Percentiles rank a stretch among this genome's conserved stretches.
Evolutionary conservation across 768 basidiomycete genomes (phyloP).

Genomic region (Multifurca ochricompacta): DNA sequence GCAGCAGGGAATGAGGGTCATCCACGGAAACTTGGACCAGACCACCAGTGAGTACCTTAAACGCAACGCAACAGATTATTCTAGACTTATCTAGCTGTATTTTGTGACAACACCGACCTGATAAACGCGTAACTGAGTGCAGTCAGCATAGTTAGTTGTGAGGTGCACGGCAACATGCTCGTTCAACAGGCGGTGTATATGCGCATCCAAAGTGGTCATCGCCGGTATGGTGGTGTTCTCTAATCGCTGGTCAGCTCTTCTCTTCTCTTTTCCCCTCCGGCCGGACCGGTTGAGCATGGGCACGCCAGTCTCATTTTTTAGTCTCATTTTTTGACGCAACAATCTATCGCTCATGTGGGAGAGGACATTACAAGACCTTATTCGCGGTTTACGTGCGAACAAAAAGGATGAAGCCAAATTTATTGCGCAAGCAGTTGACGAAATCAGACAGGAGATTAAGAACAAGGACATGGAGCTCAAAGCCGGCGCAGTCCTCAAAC

Average conservation of each 20-base stretch:
- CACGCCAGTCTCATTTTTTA: too few relatives aligned
- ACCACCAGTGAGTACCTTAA: conserved; percentile 8
- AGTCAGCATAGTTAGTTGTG: conserved; percentile 8
- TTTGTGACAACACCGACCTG: conserved; percentile 6
- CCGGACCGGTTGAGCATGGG: too few relatives aligned
- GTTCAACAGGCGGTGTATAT: conserved; percentile 18
- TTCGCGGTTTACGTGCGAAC: conserved; percentile 91
- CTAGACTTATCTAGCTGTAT: background rate
- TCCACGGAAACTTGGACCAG: background rate
- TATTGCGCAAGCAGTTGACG: conserved; percentile 87
- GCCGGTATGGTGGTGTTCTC: background rate
- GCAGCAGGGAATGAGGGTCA: conserved; percentile 14
- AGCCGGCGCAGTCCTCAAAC: conserved; percentile 89
- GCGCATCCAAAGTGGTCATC: conserved; percentile 5
- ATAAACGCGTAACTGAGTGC: conserved; percentile 14
- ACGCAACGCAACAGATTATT: background rate
- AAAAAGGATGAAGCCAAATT: conserved; percentile 91
- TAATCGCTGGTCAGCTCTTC: too few relatives aligned
- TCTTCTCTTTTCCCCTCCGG: too few relatives aligned
- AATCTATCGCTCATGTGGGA: conserved; percentile 73
- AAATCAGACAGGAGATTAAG: conserved; percentile 87
- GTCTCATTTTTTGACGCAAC: conserved; percentile 4
- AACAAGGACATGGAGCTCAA: conserved; percentile 96
- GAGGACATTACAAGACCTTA: conserved; percentile 89
- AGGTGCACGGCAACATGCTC: conserved; percentile 13